Percentiles rank a stretch among this genome's conserved stretches.
These are phyloP conservation scores for Corynespora cassiicola DNA, from an alignment of 2,329 filamentous ascomycete species.

Conservation along the genomic window DNA sequence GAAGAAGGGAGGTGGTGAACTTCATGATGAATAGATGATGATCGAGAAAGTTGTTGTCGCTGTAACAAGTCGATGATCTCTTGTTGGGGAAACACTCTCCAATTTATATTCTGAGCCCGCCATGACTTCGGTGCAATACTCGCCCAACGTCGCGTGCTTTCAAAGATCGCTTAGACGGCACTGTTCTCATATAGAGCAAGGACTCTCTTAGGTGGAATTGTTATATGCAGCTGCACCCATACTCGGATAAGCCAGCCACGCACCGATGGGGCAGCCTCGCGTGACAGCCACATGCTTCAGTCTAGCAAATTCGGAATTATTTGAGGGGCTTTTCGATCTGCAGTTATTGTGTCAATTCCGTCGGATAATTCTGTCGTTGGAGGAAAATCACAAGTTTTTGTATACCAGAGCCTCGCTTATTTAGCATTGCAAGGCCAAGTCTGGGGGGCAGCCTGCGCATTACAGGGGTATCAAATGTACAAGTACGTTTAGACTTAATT, in stretches of 20 bases:
- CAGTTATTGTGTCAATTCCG: conserved; percentile 3
- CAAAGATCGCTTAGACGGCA: conserved; percentile 2
- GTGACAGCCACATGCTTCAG: conserved; percentile 2
- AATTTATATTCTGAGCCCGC: conserved; percentile 1
- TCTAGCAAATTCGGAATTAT: conserved; percentile 3
- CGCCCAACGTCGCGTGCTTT: too few species aligned
- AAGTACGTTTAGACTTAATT: too few species aligned
- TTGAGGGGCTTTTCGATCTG: conserved; percentile 13
- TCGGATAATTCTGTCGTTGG: conserved; percentile 25
- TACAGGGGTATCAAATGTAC: too few species aligned
- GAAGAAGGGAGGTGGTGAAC: conserved; percentile 12
- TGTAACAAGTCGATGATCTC: not conserved
- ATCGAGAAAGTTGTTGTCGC: not conserved
- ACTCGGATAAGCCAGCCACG: conserved; percentile 4
- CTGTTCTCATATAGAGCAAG: conserved; percentile 9
- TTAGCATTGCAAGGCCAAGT: too few species aligned
- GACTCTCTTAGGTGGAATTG: conserved; percentile 19
- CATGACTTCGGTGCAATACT: not conserved
- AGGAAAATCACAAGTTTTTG: conserved; percentile 13
- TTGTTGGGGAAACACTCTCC: conserved; percentile 11
- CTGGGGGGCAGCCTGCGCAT: too few species aligned
- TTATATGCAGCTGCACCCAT: not conserved
- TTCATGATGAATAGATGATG: conserved; percentile 14
- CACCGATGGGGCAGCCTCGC: conserved; percentile 4
- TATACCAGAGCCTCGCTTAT: conserved; percentile 5